Evolutionary conservation across 2,329 filamentous ascomycete genomes (phyloP), one percentile per base, ranked within the genome.

Genomic region (Chlorencoelia australis): DNA sequence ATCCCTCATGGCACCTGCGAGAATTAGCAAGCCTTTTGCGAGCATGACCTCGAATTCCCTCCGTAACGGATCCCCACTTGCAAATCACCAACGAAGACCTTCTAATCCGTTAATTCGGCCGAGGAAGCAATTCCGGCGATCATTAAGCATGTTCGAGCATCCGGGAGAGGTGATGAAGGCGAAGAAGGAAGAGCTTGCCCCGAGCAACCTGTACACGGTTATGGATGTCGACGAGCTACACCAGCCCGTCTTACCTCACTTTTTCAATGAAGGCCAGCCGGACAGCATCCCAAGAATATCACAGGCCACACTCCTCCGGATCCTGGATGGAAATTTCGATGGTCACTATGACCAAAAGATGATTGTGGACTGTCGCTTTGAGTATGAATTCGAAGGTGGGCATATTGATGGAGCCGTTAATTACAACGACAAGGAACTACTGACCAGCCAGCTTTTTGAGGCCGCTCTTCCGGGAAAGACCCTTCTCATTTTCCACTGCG

Each of bases 381-480:
- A 98, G 68, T 98, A 98, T 60, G 91, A 98, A 63, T 98, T 93
- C 58, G 82, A 94, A 11, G 91, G 91, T 39, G 91, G 91, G 21
- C 91, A 98, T 59, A 95, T 98, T 55, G 75, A 87, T 49, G 83
- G 83, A 13, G 91, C 91, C 28, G 69, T 94, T 63, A 98, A 98
- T 67, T 91, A 87, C 67, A 96, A 94, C 62, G 86, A 95, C 65
- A 95, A 95, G 63, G 89, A 98, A 53, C 65, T 82, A 42, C 69
- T 98, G 40, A 77, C 86, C 7, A 68, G 69, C 37, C 77, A 88
- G 48, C 73, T 98, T 32, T 94, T 98, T 59, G 64, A 75, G 39
- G 50, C 58, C 19, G 69, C 71, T 13, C 75, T 79, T 52, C 64
- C 73, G 30, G 73, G 79, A 33, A 81, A 77, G 48, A 91, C 87